Percentiles rank a stretch among this genome's conserved stretches.
Evolutionary conservation across 768 basidiomycete species (phyloP).

Genomic region (Leccinum olivaceopallidum): DNA sequence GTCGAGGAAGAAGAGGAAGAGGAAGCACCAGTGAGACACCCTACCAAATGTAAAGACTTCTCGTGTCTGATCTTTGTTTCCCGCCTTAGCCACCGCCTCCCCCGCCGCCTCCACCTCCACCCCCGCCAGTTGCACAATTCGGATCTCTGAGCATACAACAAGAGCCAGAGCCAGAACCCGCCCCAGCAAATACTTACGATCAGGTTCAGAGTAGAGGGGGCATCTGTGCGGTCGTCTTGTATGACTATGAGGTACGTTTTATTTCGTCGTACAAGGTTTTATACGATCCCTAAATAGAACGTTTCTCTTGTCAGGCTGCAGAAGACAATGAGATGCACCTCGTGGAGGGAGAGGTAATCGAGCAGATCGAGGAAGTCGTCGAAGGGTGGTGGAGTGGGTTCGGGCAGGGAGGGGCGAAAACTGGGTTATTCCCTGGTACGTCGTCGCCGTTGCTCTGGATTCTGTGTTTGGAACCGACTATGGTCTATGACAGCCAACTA

Average conservation of each 20-base stretch:
- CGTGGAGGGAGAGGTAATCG: slow-evolving; percentile 77
- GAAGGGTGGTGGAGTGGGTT: slow-evolving; percentile 93
- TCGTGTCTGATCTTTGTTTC: background rate
- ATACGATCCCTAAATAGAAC: background rate
- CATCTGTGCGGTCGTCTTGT: slow-evolving; percentile 72
- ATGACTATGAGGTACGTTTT: slow-evolving; percentile 67
- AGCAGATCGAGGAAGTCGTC: slow-evolving; percentile 80
- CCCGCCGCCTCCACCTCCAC: slow-evolving; percentile 38
- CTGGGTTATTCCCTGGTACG: slow-evolving; percentile 84
- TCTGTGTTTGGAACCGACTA: background rate
- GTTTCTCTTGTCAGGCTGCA: slow-evolving; percentile 47
- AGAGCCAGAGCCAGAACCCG: slow-evolving; percentile 40
- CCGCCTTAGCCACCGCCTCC: slow-evolving; percentile 22
- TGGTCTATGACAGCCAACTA: slow-evolving; percentile 67
- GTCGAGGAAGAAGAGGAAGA: slow-evolving; percentile 17
- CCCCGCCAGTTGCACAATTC: slow-evolving; percentile 40
- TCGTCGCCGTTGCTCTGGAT: slow-evolving; percentile 15
- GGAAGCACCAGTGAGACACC: slow-evolving; percentile 9
- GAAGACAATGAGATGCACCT: slow-evolving; percentile 88
- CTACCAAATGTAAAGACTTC: background rate
- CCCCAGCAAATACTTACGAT: slow-evolving; percentile 14
- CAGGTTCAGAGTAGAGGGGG: slow-evolving; percentile 39
- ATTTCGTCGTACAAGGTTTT: background rate
- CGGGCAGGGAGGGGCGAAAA: slow-evolving; percentile 60
- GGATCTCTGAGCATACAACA: slow-evolving; percentile 32